phyloP scores from a whole-genome alignment of 2,329 filamentous ascomycete species.

The Rhynchosporium agropyri region DNA sequence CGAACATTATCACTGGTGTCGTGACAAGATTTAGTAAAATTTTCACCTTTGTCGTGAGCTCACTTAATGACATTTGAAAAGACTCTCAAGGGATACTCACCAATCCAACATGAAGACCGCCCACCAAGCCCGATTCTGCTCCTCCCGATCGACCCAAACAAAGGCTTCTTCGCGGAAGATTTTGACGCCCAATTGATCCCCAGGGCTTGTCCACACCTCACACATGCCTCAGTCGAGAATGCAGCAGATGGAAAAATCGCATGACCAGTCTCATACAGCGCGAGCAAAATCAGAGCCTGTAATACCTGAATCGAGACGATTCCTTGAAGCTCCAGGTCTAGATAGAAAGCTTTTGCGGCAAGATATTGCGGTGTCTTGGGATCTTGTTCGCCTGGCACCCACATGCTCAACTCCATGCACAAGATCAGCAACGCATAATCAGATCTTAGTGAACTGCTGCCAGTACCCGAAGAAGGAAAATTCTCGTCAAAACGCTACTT shows the following conservation, averaged over 20 bases:
- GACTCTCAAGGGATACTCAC: constrained; percentile 22
- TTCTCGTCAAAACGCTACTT: constrained; percentile 29
- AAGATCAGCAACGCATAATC: constrained; percentile 23
- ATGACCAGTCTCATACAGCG: constrained; percentile 50
- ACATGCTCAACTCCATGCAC: constrained; percentile 42
- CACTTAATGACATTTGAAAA: no score
- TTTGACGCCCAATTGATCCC: constrained; percentile 41
- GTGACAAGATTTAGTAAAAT: no score
- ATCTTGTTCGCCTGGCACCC: constrained; percentile 35
- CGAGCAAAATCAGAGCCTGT: constrained; percentile 28
- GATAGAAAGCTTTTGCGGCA: constrained; percentile 46
- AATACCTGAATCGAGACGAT: constrained; percentile 46
- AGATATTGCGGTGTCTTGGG: constrained; percentile 44
- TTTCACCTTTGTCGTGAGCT: no score
- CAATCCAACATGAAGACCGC: constrained; percentile 49
- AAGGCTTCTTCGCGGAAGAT: constrained; percentile 30
- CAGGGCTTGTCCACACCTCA: constrained; percentile 47
- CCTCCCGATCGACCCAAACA: constrained; percentile 50
- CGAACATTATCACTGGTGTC: no score
- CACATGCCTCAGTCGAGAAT: constrained; percentile 47
- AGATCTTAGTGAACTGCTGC: constrained; percentile 2
- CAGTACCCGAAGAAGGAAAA: neutral
- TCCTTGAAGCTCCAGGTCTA: constrained; percentile 46
- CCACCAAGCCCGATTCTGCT: constrained; percentile 51
- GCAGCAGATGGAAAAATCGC: constrained; percentile 51